Percentiles rank a stretch among this genome's conserved stretches.
These are phyloP conservation scores for Ustilago shanxiensis DNA, from an alignment of 1,284 basidiomycete genomes.

Conservation along the genomic window DNA sequence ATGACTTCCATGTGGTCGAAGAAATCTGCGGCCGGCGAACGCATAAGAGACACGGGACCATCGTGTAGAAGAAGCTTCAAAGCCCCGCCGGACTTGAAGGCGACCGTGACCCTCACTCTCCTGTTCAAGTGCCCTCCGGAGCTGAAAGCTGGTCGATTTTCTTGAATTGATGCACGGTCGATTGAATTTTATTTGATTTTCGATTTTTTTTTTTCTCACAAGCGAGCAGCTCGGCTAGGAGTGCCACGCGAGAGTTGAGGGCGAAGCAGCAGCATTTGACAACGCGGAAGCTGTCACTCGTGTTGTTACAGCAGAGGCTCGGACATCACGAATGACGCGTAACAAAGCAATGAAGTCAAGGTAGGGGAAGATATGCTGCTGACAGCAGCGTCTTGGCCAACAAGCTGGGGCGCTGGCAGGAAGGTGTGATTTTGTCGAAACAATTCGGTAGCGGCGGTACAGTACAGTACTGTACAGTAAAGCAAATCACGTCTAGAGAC, in stretches of 20 bases:
- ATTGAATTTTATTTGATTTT: not conserved
- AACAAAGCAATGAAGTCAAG: too few species aligned
- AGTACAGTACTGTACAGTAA: not conserved
- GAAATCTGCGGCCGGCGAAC: conserved; percentile 13
- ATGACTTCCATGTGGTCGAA: too few species aligned
- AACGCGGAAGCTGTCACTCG: not conserved
- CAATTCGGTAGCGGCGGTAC: too few species aligned
- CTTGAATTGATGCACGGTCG: not conserved
- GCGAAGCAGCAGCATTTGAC: not conserved
- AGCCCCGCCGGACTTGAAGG: too few species aligned
- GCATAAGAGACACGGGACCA: conserved; percentile 33
- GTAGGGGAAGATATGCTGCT: too few species aligned
- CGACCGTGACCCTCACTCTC: too few species aligned
- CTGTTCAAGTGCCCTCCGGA: not conserved
- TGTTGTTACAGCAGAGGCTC: too few species aligned
- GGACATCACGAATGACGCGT: too few species aligned
- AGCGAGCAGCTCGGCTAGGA: conserved; percentile 6
- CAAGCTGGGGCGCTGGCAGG: too few species aligned
- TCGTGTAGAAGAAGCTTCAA: too few species aligned
- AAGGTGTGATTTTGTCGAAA: too few species aligned
- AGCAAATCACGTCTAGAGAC: not conserved
- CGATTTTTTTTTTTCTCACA: conserved; percentile 6
- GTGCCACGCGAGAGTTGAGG: conserved; percentile 7
- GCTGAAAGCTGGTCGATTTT: not conserved
- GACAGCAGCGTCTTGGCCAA: too few species aligned